Evolutionary conservation across 257 asterid genomes (phyloP), one percentile per base, ranked within the genome.

Genomic region (Gentiana macrophylla): DNA sequence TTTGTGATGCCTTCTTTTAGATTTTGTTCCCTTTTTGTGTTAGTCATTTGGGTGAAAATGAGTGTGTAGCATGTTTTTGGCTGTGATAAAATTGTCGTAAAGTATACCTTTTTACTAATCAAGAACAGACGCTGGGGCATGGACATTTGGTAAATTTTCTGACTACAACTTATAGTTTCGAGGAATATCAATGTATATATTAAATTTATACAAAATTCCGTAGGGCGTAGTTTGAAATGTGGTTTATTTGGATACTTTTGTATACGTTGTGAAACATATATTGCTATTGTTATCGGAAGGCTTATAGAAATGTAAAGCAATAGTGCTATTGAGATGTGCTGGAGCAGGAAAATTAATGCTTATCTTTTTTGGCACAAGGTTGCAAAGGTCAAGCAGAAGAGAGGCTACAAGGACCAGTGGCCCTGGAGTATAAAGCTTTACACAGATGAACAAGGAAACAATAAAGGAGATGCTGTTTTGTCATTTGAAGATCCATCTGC

Each of bases 391-490:
- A 93, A 93, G 79, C 97, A 93, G 63, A 92, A 93, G 77, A 71
- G 99, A 53, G 99, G 99, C 1, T 93, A 89, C 74, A 93, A 89
- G 80, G 99, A 93, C 70, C 99, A 93, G 62, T 93, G 99, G 99
- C 99, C 99, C 35, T 93, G 94, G 94, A 93, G 95, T 71, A 93
- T 93, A 73, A 93, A 93, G 69, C 32, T 93, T 37, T 93, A 93
- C 77, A 79, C 95, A 3, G 95, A 93, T 75, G 99, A 89, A 53
- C 85, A 86, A 53, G 99, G 99, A 68, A 88, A 85, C 49, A 93
- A 82, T 68, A 93, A 92, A 79, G 99, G 99, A 52, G 99, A 93
- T 79, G 99, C 78, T 49, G 97, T 88, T 69, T 74, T 93, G 67
- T 83, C 99, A 2, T 93, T 88, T 64, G 99, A 93, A 72, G 99